Evolutionary conservation across 176 grass and related monocot species (phyloP), one percentile per base, ranked within the genome.

Genomic region (Phyllostachys edulis): DNA sequence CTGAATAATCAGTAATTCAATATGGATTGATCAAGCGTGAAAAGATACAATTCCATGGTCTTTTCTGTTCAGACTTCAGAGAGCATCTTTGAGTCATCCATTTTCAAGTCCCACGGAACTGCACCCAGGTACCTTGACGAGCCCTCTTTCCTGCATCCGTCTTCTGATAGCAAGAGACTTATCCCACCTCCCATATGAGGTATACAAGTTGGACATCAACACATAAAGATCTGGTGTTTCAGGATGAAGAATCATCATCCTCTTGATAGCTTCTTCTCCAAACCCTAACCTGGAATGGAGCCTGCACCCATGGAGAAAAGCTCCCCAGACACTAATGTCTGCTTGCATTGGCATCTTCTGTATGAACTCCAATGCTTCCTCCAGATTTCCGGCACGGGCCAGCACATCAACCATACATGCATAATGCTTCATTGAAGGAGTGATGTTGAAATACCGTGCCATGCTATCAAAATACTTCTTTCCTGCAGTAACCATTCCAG

Each of bases 381-480:
- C 78, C 39, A 94, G 52, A 20, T 91, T 89, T 62, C 89, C 89
- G 4, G 89, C 85, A 62, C 89, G 89, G 2, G 89, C 67, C 6
- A 94, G 68, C 89, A 90, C 82, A 82, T 94, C 92, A 26, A 94
- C 89, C 92, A 94, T 94, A 36, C 89, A 94, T 20, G 89, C 87
- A 63, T 91, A 90, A 54, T 94, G 89, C 39, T 90, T 94, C 92
- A 85, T 94, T 15, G 87, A 89, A 78, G 92, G 89, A 45, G 64
- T 81, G 50, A 94, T 85, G 52, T 88, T 91, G 57, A 91, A 91
- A 67, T 85, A 63, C 14, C 45, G 47, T 67, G 73, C 75, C 87
- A 91, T 94, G 69, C 66, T 80, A 45, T 91, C 78, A 63, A 94
- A 94, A 80, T 85, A 91, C 81, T 72, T 82, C 37, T 75, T 80